Percentiles rank a stretch among this genome's conserved stretches.
Conservation (phyloP, 1,284 basidiomycete species). For the Ceratobasidium sp. region DNA sequence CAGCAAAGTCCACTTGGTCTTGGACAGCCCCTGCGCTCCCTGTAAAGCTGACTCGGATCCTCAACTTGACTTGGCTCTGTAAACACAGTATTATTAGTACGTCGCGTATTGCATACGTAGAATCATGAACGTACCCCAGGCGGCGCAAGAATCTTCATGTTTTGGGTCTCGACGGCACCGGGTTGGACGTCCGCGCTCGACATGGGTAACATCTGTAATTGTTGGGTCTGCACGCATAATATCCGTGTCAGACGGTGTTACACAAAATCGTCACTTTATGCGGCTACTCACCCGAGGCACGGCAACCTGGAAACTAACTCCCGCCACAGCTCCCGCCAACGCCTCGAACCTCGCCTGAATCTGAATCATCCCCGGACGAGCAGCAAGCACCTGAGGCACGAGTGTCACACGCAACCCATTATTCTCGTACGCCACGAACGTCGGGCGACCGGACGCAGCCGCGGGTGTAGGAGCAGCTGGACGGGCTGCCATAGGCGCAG, state of each 20-base stretch:
- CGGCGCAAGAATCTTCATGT: slow-evolving; percentile 92
- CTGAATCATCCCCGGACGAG: slow-evolving; percentile 88
- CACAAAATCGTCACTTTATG: slow-evolving; percentile 8
- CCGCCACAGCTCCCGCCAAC: slow-evolving; percentile 59
- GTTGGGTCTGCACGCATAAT: slow-evolving; percentile 81
- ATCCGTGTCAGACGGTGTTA: slow-evolving; percentile 39
- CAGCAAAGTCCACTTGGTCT: slow-evolving; percentile 95
- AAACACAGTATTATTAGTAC: not conserved
- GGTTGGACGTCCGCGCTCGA: slow-evolving; percentile 85
- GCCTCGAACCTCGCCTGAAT: slow-evolving; percentile 89
- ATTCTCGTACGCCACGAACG: slow-evolving; percentile 91
- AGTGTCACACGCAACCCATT: slow-evolving; percentile 91
- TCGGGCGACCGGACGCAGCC: slow-evolving; percentile 2
- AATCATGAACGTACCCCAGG: slow-evolving; percentile 74
- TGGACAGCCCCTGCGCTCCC: slow-evolving; percentile 78
- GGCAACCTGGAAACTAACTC: slow-evolving; percentile 95
- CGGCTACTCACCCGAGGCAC: slow-evolving; percentile 85
- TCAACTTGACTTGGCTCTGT: slow-evolving; percentile 85
- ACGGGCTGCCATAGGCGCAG: slow-evolving; percentile 55
- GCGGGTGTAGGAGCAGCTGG: slow-evolving; percentile 68
- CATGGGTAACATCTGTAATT: slow-evolving; percentile 98
- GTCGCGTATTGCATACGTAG: not conserved
- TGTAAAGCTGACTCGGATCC: slow-evolving; percentile 86
- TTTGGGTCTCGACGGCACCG: slow-evolving; percentile 91
- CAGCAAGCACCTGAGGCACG: slow-evolving; percentile 84